Conservation (phyloP, 176 grass and related monocot genomes). For the Cymbopogon citratus region DNA sequence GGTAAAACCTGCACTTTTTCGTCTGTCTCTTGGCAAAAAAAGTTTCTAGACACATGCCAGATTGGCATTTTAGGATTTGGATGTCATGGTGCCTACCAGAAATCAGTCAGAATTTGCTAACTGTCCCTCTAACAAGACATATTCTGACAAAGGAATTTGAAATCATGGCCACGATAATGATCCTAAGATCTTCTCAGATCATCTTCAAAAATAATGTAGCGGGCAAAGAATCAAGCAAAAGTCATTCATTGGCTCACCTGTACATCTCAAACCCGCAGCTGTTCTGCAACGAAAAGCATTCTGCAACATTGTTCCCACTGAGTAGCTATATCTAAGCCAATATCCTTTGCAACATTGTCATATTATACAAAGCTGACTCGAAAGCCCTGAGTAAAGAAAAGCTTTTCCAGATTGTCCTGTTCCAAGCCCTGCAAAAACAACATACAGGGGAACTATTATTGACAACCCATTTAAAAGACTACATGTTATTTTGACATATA, state of each 20-base stretch:
- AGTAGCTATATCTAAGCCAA: conserved; percentile 33
- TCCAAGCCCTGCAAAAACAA: conserved; percentile 34
- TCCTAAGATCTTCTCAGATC: no score
- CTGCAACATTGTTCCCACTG: neutral
- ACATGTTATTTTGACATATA: conserved; percentile 9
- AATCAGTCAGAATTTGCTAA: neutral
- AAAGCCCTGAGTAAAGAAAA: conserved; percentile 67
- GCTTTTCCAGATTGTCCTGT: conserved; percentile 47
- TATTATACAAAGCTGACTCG: conserved; percentile 40
- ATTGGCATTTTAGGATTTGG: neutral
- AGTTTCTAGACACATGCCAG: neutral
- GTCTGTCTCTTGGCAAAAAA: neutral
- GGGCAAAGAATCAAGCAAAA: no score
- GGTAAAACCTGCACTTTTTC: neutral
- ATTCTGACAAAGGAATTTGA: neutral
- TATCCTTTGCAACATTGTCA: conserved; percentile 42
- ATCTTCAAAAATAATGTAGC: no score
- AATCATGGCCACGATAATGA: neutral
- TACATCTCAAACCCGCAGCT: no score
- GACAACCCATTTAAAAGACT: conserved; percentile 5
- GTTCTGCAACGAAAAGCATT: no score
- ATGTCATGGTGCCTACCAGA: neutral
- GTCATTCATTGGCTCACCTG: no score
- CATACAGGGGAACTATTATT: conserved; percentile 20
- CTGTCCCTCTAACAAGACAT: neutral